These are phyloP conservation scores for Carpinus fangiana DNA, from an alignment of 306 rosid species.

Conservation along the genomic window DNA sequence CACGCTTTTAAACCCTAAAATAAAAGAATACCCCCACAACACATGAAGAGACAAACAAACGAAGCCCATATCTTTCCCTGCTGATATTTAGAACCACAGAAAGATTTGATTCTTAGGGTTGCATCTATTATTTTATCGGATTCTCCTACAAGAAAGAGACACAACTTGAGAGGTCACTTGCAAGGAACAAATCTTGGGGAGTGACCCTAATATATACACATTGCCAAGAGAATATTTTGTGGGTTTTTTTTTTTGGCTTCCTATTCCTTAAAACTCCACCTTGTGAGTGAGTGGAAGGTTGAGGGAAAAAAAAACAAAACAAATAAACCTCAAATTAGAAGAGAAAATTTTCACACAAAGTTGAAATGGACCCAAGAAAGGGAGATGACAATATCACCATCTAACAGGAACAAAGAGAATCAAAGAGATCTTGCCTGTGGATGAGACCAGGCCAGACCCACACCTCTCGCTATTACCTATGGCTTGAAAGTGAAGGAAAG, in stretches of 20 bases:
- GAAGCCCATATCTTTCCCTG: not conserved
- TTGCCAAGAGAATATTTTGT: constrained; percentile 26
- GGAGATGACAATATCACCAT: constrained; percentile 48
- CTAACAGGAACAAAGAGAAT: constrained; percentile 58
- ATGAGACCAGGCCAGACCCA: constrained; percentile 43
- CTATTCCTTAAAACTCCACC: constrained; percentile 18
- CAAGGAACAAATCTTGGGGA: constrained; percentile 10
- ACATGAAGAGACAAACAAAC: too few species aligned
- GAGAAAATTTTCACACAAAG: constrained; percentile 19
- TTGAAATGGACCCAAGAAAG: constrained; percentile 53
- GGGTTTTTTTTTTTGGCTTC: constrained; percentile 8
- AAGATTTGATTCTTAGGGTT: not conserved
- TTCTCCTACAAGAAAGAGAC: constrained; percentile 10
- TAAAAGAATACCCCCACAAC: too few species aligned
- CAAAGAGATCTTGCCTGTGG: constrained; percentile 59
- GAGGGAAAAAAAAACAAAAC: constrained; percentile 1
- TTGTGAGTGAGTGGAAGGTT: constrained; percentile 46
- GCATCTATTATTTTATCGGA: constrained; percentile 8
- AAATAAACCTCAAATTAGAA: constrained; percentile 1
- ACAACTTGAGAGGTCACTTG: constrained; percentile 32
- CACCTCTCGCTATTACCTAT: constrained; percentile 36
- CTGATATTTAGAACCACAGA: not conserved
- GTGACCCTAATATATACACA: not conserved
- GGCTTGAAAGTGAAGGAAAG: constrained; percentile 45
- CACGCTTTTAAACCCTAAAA: too few species aligned